Evolutionary conservation across 2,329 filamentous ascomycete species (phyloP), one percentile per base, ranked within the genome.

Genomic region (Aspergillus clavatus): DNA sequence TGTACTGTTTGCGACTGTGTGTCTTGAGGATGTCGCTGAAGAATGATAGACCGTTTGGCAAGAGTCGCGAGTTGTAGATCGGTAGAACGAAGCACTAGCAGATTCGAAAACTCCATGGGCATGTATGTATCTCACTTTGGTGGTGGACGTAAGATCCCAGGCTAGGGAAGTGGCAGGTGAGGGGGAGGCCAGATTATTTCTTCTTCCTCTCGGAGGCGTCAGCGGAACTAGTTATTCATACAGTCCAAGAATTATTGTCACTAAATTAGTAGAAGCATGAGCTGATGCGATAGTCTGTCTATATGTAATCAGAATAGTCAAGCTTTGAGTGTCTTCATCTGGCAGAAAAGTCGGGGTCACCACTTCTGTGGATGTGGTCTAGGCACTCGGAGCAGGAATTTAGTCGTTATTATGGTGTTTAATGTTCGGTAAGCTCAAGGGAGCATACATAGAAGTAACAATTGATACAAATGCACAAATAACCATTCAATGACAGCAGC

Each of bases 31-130:
- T 37, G 37, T 55, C 35, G 47, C 43, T 38, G 24, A 38, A 38
- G 42, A 28, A 31, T 45, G 45, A 16, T 28, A 11, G 19, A 35
- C 10, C 12, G n/a, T n/a, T 22, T 21, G 43, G 43, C 23, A 45
- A n/a, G 26, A 42, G 29, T 42, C 26, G 45, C 42, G 50, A 43
- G 50, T 39, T 45, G 37, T 23, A 40, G 42, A 31, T 52, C 46
- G 46, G 48, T 55, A 14, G 50, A 48, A 29, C 43, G 46, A 46
- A 52, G 42, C 48, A 45, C 46, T 28, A 41, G 42, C 35, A 38
- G 28, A 45, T 46, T 45, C 46, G 45, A 50, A 50, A 57, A 43
- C 48, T 56, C 55, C 55, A 58, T 58, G 51, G 49, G 50, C 54
- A 29, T 41, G n/a, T n/a, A n/a, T n/a, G n/a, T 48, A 43, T 47